phyloP scores from a whole-genome alignment of 208 protist genomes.

The Trypanosoma scelopori region DNA sequence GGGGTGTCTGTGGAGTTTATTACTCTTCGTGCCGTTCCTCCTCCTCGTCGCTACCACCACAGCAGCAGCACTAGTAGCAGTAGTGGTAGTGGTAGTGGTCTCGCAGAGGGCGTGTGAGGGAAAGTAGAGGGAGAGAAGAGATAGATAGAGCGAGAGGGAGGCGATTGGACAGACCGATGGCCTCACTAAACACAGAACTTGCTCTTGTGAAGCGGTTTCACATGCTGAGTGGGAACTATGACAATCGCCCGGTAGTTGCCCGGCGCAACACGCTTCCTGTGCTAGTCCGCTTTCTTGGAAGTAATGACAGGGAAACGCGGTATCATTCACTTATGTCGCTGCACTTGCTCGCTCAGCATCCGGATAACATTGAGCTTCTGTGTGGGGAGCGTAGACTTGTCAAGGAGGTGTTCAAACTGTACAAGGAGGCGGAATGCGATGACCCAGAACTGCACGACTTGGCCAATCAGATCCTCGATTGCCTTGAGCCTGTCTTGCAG shows the following conservation, averaged over 20 bases:
- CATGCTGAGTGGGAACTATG: slow-evolving; percentile 69
- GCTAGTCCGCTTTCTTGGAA: slow-evolving; percentile 76
- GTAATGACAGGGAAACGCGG: slow-evolving; percentile 78
- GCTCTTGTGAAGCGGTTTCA: slow-evolving; percentile 82
- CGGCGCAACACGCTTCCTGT: slow-evolving; percentile 83
- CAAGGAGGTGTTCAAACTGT: slow-evolving; percentile 56
- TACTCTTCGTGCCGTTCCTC: no score
- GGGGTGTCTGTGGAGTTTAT: no score
- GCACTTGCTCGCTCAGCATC: slow-evolving; percentile 78
- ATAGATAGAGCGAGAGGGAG: background rate
- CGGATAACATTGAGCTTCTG: slow-evolving; percentile 81
- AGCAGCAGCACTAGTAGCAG: no score
- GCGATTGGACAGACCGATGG: slow-evolving; percentile 30
- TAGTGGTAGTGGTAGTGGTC: background rate
- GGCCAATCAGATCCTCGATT: slow-evolving; percentile 46
- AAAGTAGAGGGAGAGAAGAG: slow-evolving; percentile 14
- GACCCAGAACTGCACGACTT: slow-evolving; percentile 74
- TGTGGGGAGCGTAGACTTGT: slow-evolving; percentile 47
- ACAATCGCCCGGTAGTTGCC: slow-evolving; percentile 74
- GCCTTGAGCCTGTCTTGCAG: slow-evolving; percentile 43
- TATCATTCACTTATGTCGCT: slow-evolving; percentile 69
- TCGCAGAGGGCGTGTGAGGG: background rate
- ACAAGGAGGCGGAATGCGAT: slow-evolving; percentile 74
- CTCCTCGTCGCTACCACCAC: no score
- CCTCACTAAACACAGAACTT: slow-evolving; percentile 72